These are phyloP conservation scores for Colletotrichum sp. DNA, from an alignment of 2,329 filamentous ascomycete species.

Conservation along the genomic window DNA sequence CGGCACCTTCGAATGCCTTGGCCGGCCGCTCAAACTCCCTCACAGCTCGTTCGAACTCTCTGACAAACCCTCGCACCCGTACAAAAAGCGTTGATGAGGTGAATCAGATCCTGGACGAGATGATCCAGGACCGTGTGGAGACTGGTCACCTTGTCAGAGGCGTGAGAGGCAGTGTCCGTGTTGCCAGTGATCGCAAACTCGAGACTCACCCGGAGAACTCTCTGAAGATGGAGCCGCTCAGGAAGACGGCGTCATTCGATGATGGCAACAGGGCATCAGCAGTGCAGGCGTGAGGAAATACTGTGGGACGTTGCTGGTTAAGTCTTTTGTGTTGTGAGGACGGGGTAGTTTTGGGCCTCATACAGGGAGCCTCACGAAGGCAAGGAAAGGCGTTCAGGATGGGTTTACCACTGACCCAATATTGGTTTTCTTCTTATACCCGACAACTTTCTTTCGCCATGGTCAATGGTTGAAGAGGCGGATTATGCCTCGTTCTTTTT, in stretches of 20 bases:
- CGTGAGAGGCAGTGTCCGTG: constrained; percentile 68
- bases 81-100: constrained; percentile 85
- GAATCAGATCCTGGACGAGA: constrained; percentile 91
- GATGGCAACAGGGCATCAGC: constrained; percentile 25
- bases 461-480: constrained; percentile 8
- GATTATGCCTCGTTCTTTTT: not conserved
- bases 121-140: constrained; percentile 90
- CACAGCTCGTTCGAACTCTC: not conserved
- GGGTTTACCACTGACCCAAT: not conserved
- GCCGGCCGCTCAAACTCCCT: not conserved
- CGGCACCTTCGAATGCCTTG: constrained; percentile 1
- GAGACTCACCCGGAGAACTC: constrained; percentile 37
- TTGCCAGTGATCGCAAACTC: constrained; percentile 51
- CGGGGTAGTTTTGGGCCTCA: not conserved
- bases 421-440: constrained; percentile 36
- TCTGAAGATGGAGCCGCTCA: constrained; percentile 42
- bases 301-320: constrained; percentile 23
- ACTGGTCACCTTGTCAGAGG: constrained; percentile 73
- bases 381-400: constrained; percentile 17
- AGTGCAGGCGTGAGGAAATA: constrained; percentile 13
- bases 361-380: not conserved
- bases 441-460: constrained; percentile 37
- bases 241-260: constrained; percentile 36
- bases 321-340: not conserved
- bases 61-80: constrained; percentile 46